These are phyloP conservation scores for Alternaria sp. DNA, from an alignment of 2,329 filamentous ascomycete genomes.

Conservation along the genomic window DNA sequence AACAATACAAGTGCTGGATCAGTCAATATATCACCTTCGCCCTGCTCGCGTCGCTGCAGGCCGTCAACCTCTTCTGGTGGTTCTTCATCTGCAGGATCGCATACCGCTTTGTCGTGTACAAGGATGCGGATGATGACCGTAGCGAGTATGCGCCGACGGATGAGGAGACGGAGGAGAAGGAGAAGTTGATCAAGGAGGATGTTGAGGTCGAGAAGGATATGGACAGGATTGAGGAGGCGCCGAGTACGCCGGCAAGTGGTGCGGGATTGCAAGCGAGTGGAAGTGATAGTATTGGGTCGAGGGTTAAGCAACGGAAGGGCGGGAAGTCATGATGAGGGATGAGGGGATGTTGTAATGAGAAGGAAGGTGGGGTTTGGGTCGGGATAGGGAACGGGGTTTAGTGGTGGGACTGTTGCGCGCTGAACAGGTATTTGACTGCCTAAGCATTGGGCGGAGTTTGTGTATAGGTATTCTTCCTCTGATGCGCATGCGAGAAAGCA, in stretches of 20 bases:
- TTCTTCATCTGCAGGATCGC: conserved; percentile 78
- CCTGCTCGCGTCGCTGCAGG: conserved; percentile 72
- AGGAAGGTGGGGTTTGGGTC: background rate
- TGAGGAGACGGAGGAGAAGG: conserved; percentile 52
- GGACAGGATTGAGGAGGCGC: conserved; percentile 27
- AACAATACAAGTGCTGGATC: conserved; percentile 79
- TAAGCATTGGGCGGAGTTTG: background rate
- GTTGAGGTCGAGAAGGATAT: conserved; percentile 10
- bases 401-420: too few relatives aligned
- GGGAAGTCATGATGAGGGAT: conserved; percentile 3
- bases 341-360: background rate
- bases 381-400: background rate
- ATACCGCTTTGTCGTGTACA: conserved; percentile 70
- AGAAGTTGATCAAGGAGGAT: conserved; percentile 17
- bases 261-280: conserved; percentile 6
- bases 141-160: conserved; percentile 66
- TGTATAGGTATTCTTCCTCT: background rate
- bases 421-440: background rate
- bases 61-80: conserved; percentile 82
- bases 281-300: conserved; percentile 22
- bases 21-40: conserved; percentile 70
- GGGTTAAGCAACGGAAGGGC: conserved; percentile 27
- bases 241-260: conserved; percentile 20
- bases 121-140: conserved; percentile 71
- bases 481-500: background rate